Evolutionary conservation across 768 basidiomycete species (phyloP), one percentile per base, ranked within the genome.

Genomic region (Holtermannia corniformis): DNA sequence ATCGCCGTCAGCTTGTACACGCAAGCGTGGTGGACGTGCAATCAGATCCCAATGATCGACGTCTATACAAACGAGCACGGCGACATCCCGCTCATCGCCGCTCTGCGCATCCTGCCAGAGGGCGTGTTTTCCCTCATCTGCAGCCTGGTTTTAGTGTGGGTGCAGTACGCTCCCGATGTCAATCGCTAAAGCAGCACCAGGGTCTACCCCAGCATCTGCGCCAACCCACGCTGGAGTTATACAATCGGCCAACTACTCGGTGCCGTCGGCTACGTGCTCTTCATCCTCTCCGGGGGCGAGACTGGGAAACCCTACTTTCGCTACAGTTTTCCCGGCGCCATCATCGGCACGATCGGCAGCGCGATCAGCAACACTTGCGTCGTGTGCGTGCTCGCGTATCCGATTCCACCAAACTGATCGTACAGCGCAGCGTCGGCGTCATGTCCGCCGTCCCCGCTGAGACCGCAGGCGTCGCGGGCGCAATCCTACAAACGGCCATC

Each of bases 61-160:
- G 20, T 53, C 14, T 51, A 11, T 20, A 16, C 19, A 16, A n/a
- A 50, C 3, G 28, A 40, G 11, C 45, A 53, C 25, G 22, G 49
- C 26, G 62, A 66, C 26, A 24, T 19, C 4, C 57, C 64, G 0
- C 65, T 68, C 57, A 65, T 66, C 46, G 64, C 67, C 19, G 64
- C 67, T 24, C 56, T 68, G 19, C 49, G 64, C 12, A 47, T 66
- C 45, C 44, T 69, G 7, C 49, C 54, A 26, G 41, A 52, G 42
- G 48, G 20, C 5, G 27, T 49, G 16, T 25, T 26, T 3, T 21
- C 12, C 4, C 24, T 28, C 13, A n/a, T 37, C 32, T 37, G 32
- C 16, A 37, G 7, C 32, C 32, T 16, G 10, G 32, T 16, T 7
- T 16, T 37, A 37, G 32, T 37, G 32, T 37, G 7, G 32, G 16